Percentiles rank a stretch among this genome's conserved stretches.
These are phyloP conservation scores for Trichocladium uniseriatum DNA, from an alignment of 495 filamentous ascomycete genomes.

Conservation along the genomic window DNA sequence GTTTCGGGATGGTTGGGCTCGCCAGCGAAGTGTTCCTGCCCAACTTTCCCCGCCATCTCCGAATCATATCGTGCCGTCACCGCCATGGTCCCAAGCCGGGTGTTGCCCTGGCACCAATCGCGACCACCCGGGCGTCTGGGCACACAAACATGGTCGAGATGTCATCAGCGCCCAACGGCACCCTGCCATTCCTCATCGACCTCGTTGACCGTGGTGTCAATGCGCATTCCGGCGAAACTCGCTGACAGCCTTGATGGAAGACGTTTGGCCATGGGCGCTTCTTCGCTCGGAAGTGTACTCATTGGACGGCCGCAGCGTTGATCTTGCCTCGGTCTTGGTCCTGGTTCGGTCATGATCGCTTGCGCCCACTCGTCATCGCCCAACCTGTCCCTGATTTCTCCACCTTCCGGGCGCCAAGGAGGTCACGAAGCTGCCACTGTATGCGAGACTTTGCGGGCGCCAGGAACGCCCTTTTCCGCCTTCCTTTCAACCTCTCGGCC, in stretches of 20 bases:
- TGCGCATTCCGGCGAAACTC: too few relatives aligned
- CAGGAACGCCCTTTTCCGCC: slow-evolving; percentile 6
- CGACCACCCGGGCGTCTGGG: slow-evolving; percentile 2
- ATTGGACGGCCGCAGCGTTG: slow-evolving; percentile 5
- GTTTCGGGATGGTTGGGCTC: slow-evolving; percentile 8
- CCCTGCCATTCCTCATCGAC: slow-evolving; percentile 10
- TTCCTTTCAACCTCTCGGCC: slow-evolving; percentile 13
- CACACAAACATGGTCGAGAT: slow-evolving; percentile 12
- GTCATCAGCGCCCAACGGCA: slow-evolving; percentile 24
- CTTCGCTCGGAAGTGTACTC: background rate
- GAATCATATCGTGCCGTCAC: slow-evolving; percentile 16
- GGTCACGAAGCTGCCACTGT: slow-evolving; percentile 20
- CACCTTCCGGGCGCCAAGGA: slow-evolving; percentile 9
- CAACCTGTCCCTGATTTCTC: slow-evolving; percentile 17
- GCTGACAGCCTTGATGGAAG: background rate
- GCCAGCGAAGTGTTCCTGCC: slow-evolving; percentile 21
- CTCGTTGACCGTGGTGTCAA: slow-evolving; percentile 5
- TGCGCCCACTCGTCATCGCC: slow-evolving; percentile 17
- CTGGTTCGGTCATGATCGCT: slow-evolving; percentile 2
- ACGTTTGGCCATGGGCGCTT: slow-evolving; percentile 1
- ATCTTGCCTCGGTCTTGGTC: slow-evolving; percentile 2
- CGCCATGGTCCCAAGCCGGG: slow-evolving; percentile 6
- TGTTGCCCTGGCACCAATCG: slow-evolving; percentile 24
- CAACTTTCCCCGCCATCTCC: slow-evolving; percentile 12
- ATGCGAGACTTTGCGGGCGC: slow-evolving; percentile 20